Conservation (phyloP, 2,329 filamentous ascomycete genomes). For the Xylaria sp. region DNA sequence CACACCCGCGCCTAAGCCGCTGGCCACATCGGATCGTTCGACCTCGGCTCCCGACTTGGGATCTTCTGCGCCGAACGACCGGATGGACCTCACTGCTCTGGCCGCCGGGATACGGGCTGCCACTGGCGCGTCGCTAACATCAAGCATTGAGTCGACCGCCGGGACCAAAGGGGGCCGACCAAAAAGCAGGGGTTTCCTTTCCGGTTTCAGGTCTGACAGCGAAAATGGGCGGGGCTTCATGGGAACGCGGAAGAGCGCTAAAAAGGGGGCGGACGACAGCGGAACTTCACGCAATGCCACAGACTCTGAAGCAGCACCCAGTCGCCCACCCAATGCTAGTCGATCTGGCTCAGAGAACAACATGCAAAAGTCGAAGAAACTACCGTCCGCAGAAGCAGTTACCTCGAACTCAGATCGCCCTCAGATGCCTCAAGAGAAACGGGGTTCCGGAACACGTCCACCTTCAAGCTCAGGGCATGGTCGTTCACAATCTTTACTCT, state of each 20-base stretch:
- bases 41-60: slow-evolving; percentile 28
- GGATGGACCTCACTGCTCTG: slow-evolving; percentile 18
- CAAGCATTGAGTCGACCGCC: slow-evolving; percentile 1
- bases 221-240: slow-evolving; percentile 29
- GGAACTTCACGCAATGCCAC: slow-evolving; percentile 13
- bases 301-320: slow-evolving; percentile 15
- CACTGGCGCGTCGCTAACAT: slow-evolving; percentile 19
- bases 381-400: slow-evolving; percentile 27
- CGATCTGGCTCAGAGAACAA: slow-evolving; percentile 17
- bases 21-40: slow-evolving; percentile 27
- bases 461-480: slow-evolving; percentile 26
- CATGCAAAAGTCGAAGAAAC: slow-evolving; percentile 24
- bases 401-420: slow-evolving; percentile 29
- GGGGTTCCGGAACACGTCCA: slow-evolving; percentile 19
- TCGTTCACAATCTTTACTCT: slow-evolving; percentile 31
- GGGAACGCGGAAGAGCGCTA: slow-evolving; percentile 18
- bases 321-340: slow-evolving; percentile 16
- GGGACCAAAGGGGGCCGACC: slow-evolving; percentile 23
- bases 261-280: slow-evolving; percentile 19
- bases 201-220: slow-evolving; percentile 27
- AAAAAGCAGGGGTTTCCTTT: slow-evolving; percentile 30
- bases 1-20: slow-evolving; percentile 22
- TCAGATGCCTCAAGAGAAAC: slow-evolving; percentile 26
- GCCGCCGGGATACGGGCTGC: slow-evolving; percentile 13
- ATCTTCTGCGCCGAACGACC: slow-evolving; percentile 17